A percentile compares a stretch with the other conserved stretches of the same genome.
These are phyloP conservation scores for Metarhizium album DNA, from an alignment of 2,329 filamentous ascomycete genomes.

Conservation along the genomic window DNA sequence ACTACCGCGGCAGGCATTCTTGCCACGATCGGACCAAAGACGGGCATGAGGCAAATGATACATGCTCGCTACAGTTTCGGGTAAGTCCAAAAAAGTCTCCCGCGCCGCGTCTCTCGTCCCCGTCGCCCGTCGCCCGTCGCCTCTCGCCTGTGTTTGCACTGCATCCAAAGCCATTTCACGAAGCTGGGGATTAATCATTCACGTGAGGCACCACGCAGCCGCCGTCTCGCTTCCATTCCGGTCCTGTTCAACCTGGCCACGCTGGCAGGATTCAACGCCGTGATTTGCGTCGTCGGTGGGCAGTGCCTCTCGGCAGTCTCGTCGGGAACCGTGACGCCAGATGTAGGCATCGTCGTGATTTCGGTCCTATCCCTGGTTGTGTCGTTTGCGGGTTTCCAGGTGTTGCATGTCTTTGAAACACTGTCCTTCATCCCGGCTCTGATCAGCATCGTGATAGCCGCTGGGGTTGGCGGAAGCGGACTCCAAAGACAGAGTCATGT, in stretches of 20 bases:
- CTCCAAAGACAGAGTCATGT: slow-evolving; percentile 36
- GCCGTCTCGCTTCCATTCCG: slow-evolving; percentile 47
- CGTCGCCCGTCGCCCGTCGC: background rate
- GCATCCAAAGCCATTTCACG: background rate
- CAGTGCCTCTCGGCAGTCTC: slow-evolving; percentile 46
- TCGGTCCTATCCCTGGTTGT: slow-evolving; percentile 45
- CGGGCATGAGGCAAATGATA: slow-evolving; percentile 55
- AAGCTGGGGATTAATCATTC: background rate
- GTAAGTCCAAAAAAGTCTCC: too few relatives aligned
- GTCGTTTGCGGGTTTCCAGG: slow-evolving; percentile 49
- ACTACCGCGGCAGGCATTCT: slow-evolving; percentile 45
- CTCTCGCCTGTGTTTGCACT: background rate
- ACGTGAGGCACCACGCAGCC: slow-evolving; percentile 18
- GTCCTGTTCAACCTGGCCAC: slow-evolving; percentile 53
- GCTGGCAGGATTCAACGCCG: slow-evolving; percentile 51
- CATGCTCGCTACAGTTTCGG: slow-evolving; percentile 54
- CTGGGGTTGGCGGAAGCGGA: slow-evolving; percentile 40
- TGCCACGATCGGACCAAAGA: slow-evolving; percentile 47
- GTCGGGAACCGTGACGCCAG: slow-evolving; percentile 34
- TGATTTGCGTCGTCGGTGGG: slow-evolving; percentile 50
- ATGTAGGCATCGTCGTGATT: slow-evolving; percentile 51
- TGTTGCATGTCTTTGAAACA: slow-evolving; percentile 47
- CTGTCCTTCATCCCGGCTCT: slow-evolving; percentile 47
- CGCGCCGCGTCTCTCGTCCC: background rate
- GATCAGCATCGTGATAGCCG: slow-evolving; percentile 42